Conservation (phyloP, 805 yeast species). For the Geotrichum ghanense region DNA sequence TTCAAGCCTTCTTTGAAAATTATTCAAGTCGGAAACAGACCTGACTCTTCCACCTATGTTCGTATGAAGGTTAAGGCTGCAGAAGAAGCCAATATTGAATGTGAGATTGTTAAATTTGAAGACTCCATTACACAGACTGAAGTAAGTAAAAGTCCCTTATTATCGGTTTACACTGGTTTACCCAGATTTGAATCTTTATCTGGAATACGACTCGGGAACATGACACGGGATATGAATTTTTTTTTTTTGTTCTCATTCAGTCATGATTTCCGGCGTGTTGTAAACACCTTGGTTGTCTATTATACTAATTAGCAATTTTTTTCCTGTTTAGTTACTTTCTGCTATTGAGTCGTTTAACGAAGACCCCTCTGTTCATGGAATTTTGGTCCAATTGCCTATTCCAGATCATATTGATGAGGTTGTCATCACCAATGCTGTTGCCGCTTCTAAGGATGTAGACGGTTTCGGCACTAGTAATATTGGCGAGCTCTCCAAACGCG, state of each 20-base stretch:
- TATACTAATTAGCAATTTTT: not conserved
- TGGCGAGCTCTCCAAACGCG: slow-evolving; percentile 83
- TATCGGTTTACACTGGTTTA: not conserved
- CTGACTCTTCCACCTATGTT: slow-evolving; percentile 89
- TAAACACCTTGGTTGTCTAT: not conserved
- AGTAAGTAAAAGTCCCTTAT: slow-evolving; percentile 19
- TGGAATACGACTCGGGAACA: not conserved
- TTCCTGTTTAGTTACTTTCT: slow-evolving; percentile 30
- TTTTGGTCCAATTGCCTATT: slow-evolving; percentile 81
- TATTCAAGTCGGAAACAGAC: slow-evolving; percentile 81
- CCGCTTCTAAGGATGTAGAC: slow-evolving; percentile 84
- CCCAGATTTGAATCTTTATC: not conserved
- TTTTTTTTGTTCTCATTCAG: not conserved
- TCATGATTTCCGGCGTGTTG: not conserved
- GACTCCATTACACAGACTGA: slow-evolving; percentile 51
- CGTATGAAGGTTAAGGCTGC: slow-evolving; percentile 88
- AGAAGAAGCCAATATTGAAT: slow-evolving; percentile 62
- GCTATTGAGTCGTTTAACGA: slow-evolving; percentile 55
- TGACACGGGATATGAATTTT: not conserved
- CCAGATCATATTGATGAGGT: slow-evolving; percentile 77
- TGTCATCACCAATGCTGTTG: slow-evolving; percentile 63
- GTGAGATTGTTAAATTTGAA: slow-evolving; percentile 52
- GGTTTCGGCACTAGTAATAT: slow-evolving; percentile 84
- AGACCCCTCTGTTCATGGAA: slow-evolving; percentile 71
- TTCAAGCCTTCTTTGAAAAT: slow-evolving; percentile 73